Evolutionary conservation across 805 yeast genomes (phyloP), one percentile per base, ranked within the genome.

Genomic region (Maudiozyma turicensis): DNA sequence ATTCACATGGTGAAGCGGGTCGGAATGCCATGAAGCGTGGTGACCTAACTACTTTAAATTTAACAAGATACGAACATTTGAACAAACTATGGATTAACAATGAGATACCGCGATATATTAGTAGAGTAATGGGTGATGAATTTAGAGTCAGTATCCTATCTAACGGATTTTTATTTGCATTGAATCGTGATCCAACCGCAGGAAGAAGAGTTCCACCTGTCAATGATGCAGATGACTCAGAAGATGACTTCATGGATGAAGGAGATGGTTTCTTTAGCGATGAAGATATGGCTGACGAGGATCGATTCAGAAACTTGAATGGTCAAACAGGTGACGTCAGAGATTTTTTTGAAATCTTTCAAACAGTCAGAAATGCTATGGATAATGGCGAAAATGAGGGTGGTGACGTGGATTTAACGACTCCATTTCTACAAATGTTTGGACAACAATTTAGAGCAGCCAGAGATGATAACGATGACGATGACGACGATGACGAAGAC

Each of bases 1-100:
- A 86, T 48, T 70, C 72, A 5, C 89, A 84, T 63, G 95, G 95
- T 26, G 93, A 86, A 61, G 75, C 82, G 3, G 84, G 84, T 33
- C 69, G 71, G 8, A 75, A 75, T 15, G 72, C 80, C 3, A 68
- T 72, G 52, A 73, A 75, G 11, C 76, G 78, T 14, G 84, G 81
- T 43, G 77, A 74, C 48, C 57, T 72, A 33, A 86, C 86, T 0
- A 69, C 69, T 0, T 68, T 85, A 50, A 76, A 75, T 57, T 53
- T 66, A 14, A 69, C 67, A 28, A 72, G 95, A 48, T 83, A 78
- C 63, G 67, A 72, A 35, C 72, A 78, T 52, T 65, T 84, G 53
- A 82, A 76, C 55, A 73, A 73, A 45, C 61, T 76, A 42, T 86
- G 86, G 85, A 63, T 84, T 35, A 76, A 72, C 52, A 83, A 81